These are phyloP conservation scores for Monosporascus sp. DNA, from an alignment of 2,329 filamentous ascomycete species.

Conservation along the genomic window DNA sequence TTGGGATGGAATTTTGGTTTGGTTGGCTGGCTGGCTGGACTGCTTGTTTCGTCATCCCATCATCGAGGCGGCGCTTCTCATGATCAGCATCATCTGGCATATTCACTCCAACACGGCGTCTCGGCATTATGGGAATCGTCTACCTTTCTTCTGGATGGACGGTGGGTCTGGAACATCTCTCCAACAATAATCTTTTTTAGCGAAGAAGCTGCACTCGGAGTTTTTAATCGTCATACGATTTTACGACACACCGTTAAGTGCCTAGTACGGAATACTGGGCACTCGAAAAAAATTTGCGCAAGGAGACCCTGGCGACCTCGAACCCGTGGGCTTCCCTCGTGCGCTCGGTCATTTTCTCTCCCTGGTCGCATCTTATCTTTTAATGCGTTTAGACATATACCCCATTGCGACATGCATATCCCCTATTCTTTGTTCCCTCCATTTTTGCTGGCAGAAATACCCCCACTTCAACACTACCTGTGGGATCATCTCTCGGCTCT, in stretches of 20 bases:
- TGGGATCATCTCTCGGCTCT: background rate
- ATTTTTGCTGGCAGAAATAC: slow-evolving; percentile 7
- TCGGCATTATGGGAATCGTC: slow-evolving; percentile 15
- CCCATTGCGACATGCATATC: slow-evolving; percentile 6
- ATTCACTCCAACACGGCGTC: slow-evolving; percentile 19
- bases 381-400: slow-evolving; percentile 4
- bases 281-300: slow-evolving; percentile 7
- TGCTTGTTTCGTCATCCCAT: slow-evolving; percentile 19
- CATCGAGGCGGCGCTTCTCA: slow-evolving; percentile 22
- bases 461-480: slow-evolving; percentile 8
- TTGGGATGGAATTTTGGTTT: slow-evolving; percentile 16
- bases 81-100: slow-evolving; percentile 20
- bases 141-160: slow-evolving; percentile 12
- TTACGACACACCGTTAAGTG: slow-evolving; percentile 17
- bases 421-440: background rate
- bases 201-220: slow-evolving; percentile 21
- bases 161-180: slow-evolving; percentile 12
- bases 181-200: slow-evolving; percentile 14
- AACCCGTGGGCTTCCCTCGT: slow-evolving; percentile 18
- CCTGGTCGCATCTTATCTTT: slow-evolving; percentile 1
- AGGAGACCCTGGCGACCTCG: slow-evolving; percentile 15
- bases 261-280: slow-evolving; percentile 8
- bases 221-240: slow-evolving; percentile 18
- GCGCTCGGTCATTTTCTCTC: slow-evolving; percentile 18
- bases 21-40: slow-evolving; percentile 19